These are phyloP conservation scores for Paramecium primaurelia DNA, from an alignment of 73 alveolate genomes.

Conservation along the genomic window DNA sequence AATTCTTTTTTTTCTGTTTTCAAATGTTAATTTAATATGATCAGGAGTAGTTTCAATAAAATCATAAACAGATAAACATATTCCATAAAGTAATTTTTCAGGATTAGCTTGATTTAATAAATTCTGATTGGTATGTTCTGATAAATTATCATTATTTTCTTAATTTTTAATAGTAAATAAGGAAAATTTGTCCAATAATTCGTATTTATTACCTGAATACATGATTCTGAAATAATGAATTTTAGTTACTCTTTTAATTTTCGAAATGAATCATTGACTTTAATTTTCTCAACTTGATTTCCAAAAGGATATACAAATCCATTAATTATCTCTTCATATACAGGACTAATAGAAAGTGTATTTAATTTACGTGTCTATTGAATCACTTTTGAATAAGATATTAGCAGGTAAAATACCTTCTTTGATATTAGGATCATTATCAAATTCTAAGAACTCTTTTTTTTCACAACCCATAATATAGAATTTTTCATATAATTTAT, in stretches of 20 bases:
- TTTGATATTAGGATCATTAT: slow-evolving; percentile 9
- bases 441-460: slow-evolving; percentile 58
- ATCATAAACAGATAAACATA: slow-evolving; percentile 48
- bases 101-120: slow-evolving; percentile 32
- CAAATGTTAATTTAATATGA: not conserved
- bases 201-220: slow-evolving; percentile 44
- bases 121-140: not conserved
- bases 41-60: slow-evolving; percentile 56
- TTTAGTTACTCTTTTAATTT: slow-evolving; percentile 46
- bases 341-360: not conserved
- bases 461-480: slow-evolving; percentile 60
- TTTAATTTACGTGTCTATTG: not conserved
- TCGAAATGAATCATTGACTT: slow-evolving; percentile 29
- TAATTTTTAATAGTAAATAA: slow-evolving; percentile 5
- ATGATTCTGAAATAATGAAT: slow-evolving; percentile 27
- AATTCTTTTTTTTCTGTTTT: slow-evolving; percentile 45
- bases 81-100: slow-evolving; percentile 41
- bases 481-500: slow-evolving; percentile 47
- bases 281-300: slow-evolving; percentile 22
- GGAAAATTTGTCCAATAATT: slow-evolving; percentile 29
- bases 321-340: not conserved
- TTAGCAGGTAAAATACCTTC: slow-evolving; percentile 49
- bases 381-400: slow-evolving; percentile 22
- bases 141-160: not conserved
- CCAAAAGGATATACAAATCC: slow-evolving; percentile 48